Conservation (phyloP, 2,329 filamentous ascomycete species). For the Cladosporium halotolerans region DNA sequence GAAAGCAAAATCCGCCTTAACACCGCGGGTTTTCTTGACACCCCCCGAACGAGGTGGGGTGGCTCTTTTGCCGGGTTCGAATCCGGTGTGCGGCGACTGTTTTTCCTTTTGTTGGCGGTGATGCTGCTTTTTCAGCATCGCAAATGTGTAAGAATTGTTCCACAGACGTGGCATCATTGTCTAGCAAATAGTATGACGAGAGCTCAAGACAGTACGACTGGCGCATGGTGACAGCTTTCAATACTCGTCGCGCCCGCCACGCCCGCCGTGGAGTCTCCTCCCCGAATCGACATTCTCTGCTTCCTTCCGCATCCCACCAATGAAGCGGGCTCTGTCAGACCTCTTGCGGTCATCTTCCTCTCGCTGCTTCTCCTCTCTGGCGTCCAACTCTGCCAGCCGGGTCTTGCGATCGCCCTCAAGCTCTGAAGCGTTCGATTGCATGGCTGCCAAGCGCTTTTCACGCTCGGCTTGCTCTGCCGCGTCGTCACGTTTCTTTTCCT, state of each 20-base stretch:
- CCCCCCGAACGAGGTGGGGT: too few relatives aligned
- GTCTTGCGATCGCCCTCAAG: slow-evolving; percentile 65
- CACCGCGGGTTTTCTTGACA: too few relatives aligned
- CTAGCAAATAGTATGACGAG: too few relatives aligned
- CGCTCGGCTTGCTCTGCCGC: slow-evolving; percentile 30
- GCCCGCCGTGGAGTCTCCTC: slow-evolving; percentile 20
- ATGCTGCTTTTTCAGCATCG: too few relatives aligned
- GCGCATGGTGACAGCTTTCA: slow-evolving; percentile 2
- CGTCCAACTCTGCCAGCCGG: slow-evolving; percentile 60
- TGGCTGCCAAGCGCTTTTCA: slow-evolving; percentile 33
- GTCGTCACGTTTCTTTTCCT: slow-evolving; percentile 14
- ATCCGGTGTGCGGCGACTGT: too few relatives aligned
- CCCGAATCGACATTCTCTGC: slow-evolving; percentile 28
- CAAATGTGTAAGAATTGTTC: too few relatives aligned
- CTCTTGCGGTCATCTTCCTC: slow-evolving; percentile 57
- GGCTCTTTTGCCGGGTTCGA: too few relatives aligned
- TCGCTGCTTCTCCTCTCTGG: slow-evolving; percentile 56
- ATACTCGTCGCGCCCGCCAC: slow-evolving; percentile 18
- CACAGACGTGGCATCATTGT: too few relatives aligned
- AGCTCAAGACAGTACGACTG: too few relatives aligned
- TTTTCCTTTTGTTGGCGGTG: too few relatives aligned
- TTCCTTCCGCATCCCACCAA: slow-evolving; percentile 28
- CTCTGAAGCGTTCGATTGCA: slow-evolving; percentile 44
- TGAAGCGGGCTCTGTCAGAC: slow-evolving; percentile 32
- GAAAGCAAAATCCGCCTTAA: too few relatives aligned